Base-by-base conservation (phyloP, 1,284 basidiomycete genomes). In the Trichosporon sp. region DNA sequence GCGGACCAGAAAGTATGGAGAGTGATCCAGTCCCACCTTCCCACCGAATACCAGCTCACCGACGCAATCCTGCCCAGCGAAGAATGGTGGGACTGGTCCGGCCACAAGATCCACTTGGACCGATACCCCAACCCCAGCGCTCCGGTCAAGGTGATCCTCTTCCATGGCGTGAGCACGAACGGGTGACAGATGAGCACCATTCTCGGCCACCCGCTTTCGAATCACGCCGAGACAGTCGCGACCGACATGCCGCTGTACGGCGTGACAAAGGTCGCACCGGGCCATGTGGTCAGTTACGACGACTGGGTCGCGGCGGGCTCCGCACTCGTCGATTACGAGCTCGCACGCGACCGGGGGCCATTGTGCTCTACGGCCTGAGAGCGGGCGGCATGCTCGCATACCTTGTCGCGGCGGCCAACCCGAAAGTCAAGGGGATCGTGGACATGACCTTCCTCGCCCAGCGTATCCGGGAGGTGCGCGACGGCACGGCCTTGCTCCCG, bases 371-470 rank as follows among this genome's bases (percentile, higher is more conserved):
- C 48, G 48, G 48, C 48, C 19, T 54, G 4, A 54, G 48, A 2
- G 48, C 48, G 19, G 48, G 48, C 48, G 48, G 48, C 48, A 54
- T 54, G 48, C 48, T 54, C 3, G 48, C 48, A 1, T 54, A 54
- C 8, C 48, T 21, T 7, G 48, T 54, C 21, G 48, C 48, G 4
- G 48, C 48, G 4, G 7, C 19, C 2, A 54, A 54, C 8, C 48
- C 48, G 7, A 19, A 54, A 21, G 21, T 54, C 48, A 19, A 26
- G 48, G 48, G 48, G 19, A 54, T 54, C 21, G 48, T 54, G 3
- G 48, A 19, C 48, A 54, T 54, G 48, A 54, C 48, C 14, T 54
- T 54, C 48, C 48, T 54, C 48, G 48, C 21, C 48, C 48, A 54
- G 48, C 48, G 48, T 4, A 54, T 54, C 21, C 4, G 19, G 21